Evolutionary conservation across 2,329 filamentous ascomycete genomes (phyloP).

Genomic region (Dothideomycetidae sp.): DNA sequence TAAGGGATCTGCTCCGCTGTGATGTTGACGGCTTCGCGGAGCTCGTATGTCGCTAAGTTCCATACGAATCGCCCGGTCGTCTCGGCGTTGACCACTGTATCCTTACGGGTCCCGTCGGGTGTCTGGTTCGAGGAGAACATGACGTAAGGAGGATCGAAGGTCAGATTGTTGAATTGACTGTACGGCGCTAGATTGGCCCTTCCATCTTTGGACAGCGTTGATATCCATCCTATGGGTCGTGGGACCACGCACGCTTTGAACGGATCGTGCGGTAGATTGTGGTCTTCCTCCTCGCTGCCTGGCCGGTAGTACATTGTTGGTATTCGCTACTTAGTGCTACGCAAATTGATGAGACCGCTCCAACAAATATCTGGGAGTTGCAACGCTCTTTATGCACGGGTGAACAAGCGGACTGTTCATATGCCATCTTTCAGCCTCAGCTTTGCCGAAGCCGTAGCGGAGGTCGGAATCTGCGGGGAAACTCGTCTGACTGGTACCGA

Average conservation of each 20-base stretch:
- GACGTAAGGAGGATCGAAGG: constrained; percentile 48
- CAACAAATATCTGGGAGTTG: no score
- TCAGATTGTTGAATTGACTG: constrained; percentile 49
- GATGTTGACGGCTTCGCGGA: constrained; percentile 42
- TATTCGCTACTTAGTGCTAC: no score
- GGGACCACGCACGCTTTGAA: constrained; percentile 48
- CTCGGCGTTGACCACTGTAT: constrained; percentile 44
- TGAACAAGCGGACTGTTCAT: no score
- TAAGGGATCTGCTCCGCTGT: constrained; percentile 37
- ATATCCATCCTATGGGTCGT: constrained; percentile 50
- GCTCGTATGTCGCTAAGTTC: constrained; percentile 44
- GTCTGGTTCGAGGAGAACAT: constrained; percentile 49
- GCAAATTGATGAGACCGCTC: no score
- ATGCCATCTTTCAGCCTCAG: no score
- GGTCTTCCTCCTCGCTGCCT: constrained; percentile 32
- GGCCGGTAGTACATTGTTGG: constrained; percentile 41
- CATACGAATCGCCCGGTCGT: constrained; percentile 42
- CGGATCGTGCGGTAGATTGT: constrained; percentile 39
- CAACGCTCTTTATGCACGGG: no score
- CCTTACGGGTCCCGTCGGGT: constrained; percentile 33
- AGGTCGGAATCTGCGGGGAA: no score
- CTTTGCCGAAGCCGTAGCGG: no score
- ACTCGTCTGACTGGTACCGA: no score
- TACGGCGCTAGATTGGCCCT: constrained; percentile 45
- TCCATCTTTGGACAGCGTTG: constrained; percentile 35